Percentiles rank a stretch among this genome's conserved stretches.
Conservation (phyloP, 1,139 yeast species). For the Saccharomyces hybrid region DNA sequence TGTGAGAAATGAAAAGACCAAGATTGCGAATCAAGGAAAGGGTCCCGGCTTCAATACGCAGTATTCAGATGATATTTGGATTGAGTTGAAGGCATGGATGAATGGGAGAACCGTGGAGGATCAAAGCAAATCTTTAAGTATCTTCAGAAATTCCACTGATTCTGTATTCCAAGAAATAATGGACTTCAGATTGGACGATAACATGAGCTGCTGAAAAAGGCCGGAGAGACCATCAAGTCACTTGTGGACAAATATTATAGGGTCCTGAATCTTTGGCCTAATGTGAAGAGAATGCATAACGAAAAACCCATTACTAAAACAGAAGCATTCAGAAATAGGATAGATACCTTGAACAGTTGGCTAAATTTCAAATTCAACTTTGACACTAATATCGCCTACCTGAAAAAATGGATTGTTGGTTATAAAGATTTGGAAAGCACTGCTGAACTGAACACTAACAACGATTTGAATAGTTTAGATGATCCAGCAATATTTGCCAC, state of each 20-base stretch:
- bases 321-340: slow-evolving; percentile 54
- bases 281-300: slow-evolving; percentile 64
- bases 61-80: slow-evolving; percentile 60
- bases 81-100: slow-evolving; percentile 76
- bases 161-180: slow-evolving; percentile 63
- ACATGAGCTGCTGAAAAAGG: slow-evolving; percentile 15
- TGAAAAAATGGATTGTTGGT: slow-evolving; percentile 62
- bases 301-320: slow-evolving; percentile 70
- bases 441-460: slow-evolving; percentile 32
- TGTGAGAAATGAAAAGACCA: slow-evolving; percentile 81
- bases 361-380: slow-evolving; percentile 66
- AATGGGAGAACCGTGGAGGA: slow-evolving; percentile 77
- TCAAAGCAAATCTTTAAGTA: slow-evolving; percentile 63
- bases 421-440: slow-evolving; percentile 58
- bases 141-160: slow-evolving; percentile 68
- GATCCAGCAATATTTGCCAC: slow-evolving; percentile 6
- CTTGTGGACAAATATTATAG: slow-evolving; percentile 58
- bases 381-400: slow-evolving; percentile 44
- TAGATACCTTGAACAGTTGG: slow-evolving; percentile 84
- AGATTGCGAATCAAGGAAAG: slow-evolving; percentile 44
- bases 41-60: slow-evolving; percentile 43
- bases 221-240: slow-evolving; percentile 15
- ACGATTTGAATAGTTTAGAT: slow-evolving; percentile 11
- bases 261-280: slow-evolving; percentile 75
- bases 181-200: slow-evolving; percentile 29